A percentile compares a stretch with the other conserved stretches of the same genome.
phyloP scores from a whole-genome alignment of 2,329 filamentous ascomycete species.

The Dactylella cylindrospora region DNA sequence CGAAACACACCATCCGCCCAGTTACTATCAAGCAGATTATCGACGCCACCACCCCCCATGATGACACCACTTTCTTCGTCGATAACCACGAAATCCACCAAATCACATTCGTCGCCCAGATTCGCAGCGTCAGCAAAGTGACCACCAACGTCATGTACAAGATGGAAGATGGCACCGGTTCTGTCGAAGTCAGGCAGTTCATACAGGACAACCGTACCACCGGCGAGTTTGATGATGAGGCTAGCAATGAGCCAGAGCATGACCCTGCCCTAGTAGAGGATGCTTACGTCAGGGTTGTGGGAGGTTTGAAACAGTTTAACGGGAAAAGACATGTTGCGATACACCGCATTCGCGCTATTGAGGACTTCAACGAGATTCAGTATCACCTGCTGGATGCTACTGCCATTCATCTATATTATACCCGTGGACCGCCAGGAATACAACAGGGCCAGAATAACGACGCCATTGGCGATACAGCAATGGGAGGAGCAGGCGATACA shows the following conservation, averaged over 20 bases:
- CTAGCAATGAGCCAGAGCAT: conserved; percentile 54
- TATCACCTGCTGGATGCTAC: conserved; percentile 90
- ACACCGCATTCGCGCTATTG: conserved; percentile 75
- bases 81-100: conserved; percentile 70
- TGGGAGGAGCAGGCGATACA: conserved; percentile 52
- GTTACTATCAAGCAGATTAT: conserved; percentile 94
- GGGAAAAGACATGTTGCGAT: conserved; percentile 79
- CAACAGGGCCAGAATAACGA: conserved; percentile 46
- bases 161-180: conserved; percentile 90
- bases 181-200: conserved; percentile 86
- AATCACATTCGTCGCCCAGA: conserved; percentile 84
- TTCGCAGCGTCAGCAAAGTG: conserved; percentile 82
- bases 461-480: conserved; percentile 45
- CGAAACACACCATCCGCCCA: conserved; percentile 72
- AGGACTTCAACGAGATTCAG: conserved; percentile 87
- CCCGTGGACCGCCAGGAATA: conserved; percentile 63
- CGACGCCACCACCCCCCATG: conserved; percentile 75
- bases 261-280: conserved; percentile 66
- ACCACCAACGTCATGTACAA: conserved; percentile 89
- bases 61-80: conserved; percentile 76
- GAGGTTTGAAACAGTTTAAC: conserved; percentile 78
- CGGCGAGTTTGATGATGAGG: conserved; percentile 49
- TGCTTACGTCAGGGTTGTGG: conserved; percentile 81
- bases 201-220: conserved; percentile 65
- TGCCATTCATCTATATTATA: conserved; percentile 81